Evolutionary conservation across 2,329 filamentous ascomycete genomes (phyloP).

Genomic region (Paracorniculantispora psalliotae): DNA sequence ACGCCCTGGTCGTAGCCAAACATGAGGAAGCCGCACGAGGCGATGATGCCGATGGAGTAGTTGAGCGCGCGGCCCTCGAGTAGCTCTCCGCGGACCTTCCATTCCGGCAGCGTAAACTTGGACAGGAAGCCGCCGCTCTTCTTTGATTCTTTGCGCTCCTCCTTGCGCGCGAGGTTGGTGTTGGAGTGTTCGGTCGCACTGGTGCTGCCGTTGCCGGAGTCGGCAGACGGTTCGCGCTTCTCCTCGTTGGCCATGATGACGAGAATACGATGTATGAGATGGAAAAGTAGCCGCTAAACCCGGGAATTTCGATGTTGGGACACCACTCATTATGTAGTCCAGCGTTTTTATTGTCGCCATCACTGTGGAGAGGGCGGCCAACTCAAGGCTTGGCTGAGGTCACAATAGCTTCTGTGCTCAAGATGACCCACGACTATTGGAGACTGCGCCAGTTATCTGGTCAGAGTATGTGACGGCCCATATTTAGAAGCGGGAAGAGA

Average conservation of each 20-base stretch:
- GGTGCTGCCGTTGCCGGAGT: not conserved
- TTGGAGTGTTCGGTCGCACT: not conserved
- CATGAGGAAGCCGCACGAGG: slow-evolving; percentile 12
- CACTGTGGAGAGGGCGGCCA: slow-evolving; percentile 1
- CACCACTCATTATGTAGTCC: not conserved
- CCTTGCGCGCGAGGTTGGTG: not conserved
- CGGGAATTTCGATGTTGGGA: not conserved
- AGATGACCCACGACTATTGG: not conserved
- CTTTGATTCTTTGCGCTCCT: not conserved
- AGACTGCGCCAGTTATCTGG: not conserved
- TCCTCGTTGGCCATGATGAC: not conserved
- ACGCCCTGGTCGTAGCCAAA: slow-evolving; percentile 27
- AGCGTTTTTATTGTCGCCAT: not conserved
- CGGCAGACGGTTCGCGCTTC: not conserved
- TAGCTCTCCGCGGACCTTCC: slow-evolving; percentile 3
- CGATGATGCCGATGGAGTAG: slow-evolving; percentile 7
- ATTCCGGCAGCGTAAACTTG: slow-evolving; percentile 22
- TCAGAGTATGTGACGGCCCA: not conserved
- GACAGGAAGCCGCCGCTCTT: slow-evolving; percentile 11
- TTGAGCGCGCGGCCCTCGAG: slow-evolving; percentile 4
- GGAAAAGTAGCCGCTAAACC: not conserved
- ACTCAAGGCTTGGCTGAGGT: slow-evolving; percentile 11
- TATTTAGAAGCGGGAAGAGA: slow-evolving; percentile 3
- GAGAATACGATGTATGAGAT: not conserved
- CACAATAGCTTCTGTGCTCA: slow-evolving; percentile 1